Percentiles rank a stretch among this genome's conserved stretches.
phyloP scores from a whole-genome alignment of 2,329 filamentous ascomycete species.

The Hypomyces perniciosus region DNA sequence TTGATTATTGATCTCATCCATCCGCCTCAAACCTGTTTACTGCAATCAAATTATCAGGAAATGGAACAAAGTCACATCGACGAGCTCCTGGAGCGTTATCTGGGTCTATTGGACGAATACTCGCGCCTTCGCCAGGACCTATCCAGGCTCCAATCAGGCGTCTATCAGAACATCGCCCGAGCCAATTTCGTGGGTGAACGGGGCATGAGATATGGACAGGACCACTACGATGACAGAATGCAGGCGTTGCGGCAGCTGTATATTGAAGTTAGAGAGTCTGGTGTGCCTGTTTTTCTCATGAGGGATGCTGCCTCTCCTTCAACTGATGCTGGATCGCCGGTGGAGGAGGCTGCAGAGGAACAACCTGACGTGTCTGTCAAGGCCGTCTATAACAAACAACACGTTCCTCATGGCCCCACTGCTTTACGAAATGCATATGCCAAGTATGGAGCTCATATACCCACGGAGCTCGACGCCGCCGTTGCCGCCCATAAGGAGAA shows the following conservation, averaged over 20 bases:
- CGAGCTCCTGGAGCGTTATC: conserved; percentile 57
- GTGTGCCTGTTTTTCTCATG: conserved; percentile 17
- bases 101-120: conserved; percentile 62
- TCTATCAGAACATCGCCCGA: conserved; percentile 59
- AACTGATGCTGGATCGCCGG: conserved; percentile 1
- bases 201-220: conserved; percentile 59
- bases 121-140: conserved; percentile 51
- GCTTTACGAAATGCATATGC: too few relatives aligned
- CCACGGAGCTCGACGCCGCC: too few relatives aligned
- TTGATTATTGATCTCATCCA: too few relatives aligned
- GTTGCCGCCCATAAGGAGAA: neutral
- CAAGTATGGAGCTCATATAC: too few relatives aligned
- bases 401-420: too few relatives aligned
- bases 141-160: conserved; percentile 44
- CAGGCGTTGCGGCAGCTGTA: conserved; percentile 48
- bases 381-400: too few relatives aligned
- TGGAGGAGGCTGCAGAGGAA: conserved; percentile 3
- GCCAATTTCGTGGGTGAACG: conserved; percentile 67
- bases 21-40: too few relatives aligned
- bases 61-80: conserved; percentile 46
- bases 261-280: conserved; percentile 14
- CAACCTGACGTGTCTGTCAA: neutral
- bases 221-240: conserved; percentile 70
- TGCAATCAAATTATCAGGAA: neutral
- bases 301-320: neutral